These are phyloP conservation scores for Acanthochlamys bracteata DNA, from an alignment of 106 monocot species.

Conservation along the genomic window DNA sequence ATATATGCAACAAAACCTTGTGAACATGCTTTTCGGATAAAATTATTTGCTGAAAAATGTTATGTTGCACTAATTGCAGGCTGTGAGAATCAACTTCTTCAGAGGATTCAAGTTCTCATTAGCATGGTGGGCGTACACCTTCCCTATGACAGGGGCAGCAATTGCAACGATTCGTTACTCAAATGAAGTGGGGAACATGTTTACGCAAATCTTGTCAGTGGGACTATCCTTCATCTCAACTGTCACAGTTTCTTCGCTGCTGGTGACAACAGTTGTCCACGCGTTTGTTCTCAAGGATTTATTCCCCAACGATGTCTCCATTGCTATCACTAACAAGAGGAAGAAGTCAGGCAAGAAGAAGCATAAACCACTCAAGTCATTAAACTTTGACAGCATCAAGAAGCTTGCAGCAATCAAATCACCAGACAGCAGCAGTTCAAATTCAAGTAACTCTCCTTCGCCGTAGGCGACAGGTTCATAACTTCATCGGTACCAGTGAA, in stretches of 20 bases:
- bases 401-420: not conserved
- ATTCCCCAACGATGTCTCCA: constrained; percentile 27
- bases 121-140: constrained; percentile 15
- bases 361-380: not conserved
- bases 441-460: not conserved
- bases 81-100: constrained; percentile 8
- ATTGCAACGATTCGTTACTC: constrained; percentile 20
- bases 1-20: not conserved
- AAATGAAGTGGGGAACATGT: constrained; percentile 8
- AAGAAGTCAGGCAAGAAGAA: constrained; percentile 3
- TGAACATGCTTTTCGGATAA: no score
- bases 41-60: no score
- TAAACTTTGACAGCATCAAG: not conserved
- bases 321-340: constrained; percentile 20
- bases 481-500: no score
- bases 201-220: constrained; percentile 13
- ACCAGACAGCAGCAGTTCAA: not conserved
- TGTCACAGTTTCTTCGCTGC: constrained; percentile 17
- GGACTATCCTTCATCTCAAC: constrained; percentile 14
- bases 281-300: constrained; percentile 20
- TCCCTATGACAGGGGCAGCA: constrained; percentile 9
- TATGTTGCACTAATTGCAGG: not conserved
- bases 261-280: constrained; percentile 14
- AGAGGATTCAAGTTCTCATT: constrained; percentile 6
- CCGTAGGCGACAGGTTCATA: not conserved